Evolutionary conservation across 2,329 filamentous ascomycete species (phyloP).

Genomic region (Alternaria ventricosa): DNA sequence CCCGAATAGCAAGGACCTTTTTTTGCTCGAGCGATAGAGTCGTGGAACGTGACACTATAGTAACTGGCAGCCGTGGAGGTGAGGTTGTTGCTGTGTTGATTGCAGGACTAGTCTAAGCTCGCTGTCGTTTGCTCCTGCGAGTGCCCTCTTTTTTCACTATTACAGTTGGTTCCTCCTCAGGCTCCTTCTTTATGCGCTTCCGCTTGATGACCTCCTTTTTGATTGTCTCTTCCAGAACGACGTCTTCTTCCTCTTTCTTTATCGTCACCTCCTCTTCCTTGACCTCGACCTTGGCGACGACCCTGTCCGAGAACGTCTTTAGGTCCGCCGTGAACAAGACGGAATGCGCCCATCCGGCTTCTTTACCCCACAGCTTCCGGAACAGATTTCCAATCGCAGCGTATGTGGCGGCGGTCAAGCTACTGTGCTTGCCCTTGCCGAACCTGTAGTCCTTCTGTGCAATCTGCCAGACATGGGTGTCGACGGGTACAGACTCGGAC

Average conservation of each 20-base stretch:
- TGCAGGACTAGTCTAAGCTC: neutral
- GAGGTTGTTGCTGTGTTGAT: neutral
- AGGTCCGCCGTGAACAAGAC: slow-evolving; percentile 95
- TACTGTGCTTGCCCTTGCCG: slow-evolving; percentile 80
- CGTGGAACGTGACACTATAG: neutral
- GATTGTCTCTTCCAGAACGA: slow-evolving; percentile 13
- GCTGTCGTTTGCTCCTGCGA: slow-evolving; percentile 8
- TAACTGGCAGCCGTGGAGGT: neutral
- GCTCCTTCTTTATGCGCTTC: slow-evolving; percentile 8
- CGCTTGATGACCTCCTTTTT: slow-evolving; percentile 37
- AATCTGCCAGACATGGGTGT: slow-evolving; percentile 98
- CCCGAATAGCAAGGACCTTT: too few species aligned
- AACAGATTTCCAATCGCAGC: slow-evolving; percentile 91
- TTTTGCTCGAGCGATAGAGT: too few species aligned
- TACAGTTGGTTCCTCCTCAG: neutral
- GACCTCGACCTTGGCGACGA: slow-evolving; percentile 58
- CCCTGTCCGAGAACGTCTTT: slow-evolving; percentile 76
- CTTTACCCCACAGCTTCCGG: slow-evolving; percentile 84
- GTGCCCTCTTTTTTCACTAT: slow-evolving; percentile 4
- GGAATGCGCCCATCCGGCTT: slow-evolving; percentile 97
- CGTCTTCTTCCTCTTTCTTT: slow-evolving; percentile 40
- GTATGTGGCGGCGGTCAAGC: slow-evolving; percentile 86
- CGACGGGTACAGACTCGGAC: slow-evolving; percentile 93
- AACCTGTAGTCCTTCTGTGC: slow-evolving; percentile 96
- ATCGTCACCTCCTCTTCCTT: slow-evolving; percentile 52